Conservation (phyloP, 345 rosid species). For the Eucalyptus sp. region DNA sequence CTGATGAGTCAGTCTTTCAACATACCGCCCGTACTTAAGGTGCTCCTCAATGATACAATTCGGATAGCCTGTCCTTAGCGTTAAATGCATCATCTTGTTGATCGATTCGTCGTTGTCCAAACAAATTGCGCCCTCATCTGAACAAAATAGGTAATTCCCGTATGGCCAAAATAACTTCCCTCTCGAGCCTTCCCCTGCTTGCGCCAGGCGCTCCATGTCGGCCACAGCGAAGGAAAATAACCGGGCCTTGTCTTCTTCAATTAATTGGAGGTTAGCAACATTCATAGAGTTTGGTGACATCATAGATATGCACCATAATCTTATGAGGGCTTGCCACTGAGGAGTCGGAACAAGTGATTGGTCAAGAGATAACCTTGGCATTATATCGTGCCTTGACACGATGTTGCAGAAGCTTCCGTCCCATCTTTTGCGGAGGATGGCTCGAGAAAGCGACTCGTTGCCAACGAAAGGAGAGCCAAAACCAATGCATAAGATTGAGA, state of each 20-base stretch:
- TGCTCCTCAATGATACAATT: constrained; percentile 39
- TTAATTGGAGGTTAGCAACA: not conserved
- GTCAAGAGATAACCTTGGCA: constrained; percentile 46
- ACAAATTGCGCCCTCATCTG: constrained; percentile 62
- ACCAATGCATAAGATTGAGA: not conserved
- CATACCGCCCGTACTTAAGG: constrained; percentile 42
- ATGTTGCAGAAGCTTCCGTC: not conserved
- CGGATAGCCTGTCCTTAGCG: constrained; percentile 16
- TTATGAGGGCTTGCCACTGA: constrained; percentile 6
- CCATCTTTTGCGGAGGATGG: not conserved
- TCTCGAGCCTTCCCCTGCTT: not conserved
- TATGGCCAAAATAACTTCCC: constrained; percentile 42
- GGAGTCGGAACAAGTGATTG: constrained; percentile 4
- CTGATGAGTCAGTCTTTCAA: constrained; percentile 23
- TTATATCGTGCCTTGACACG: constrained; percentile 14
- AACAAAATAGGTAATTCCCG: constrained; percentile 64
- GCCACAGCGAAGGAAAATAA: constrained; percentile 2
- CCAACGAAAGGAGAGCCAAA: not conserved
- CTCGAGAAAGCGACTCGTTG: not conserved
- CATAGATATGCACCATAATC: constrained; percentile 16
- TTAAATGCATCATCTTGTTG: constrained; percentile 33
- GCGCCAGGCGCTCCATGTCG: not conserved
- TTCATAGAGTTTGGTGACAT: not conserved
- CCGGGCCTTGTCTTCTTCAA: not conserved
- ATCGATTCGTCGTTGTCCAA: constrained; percentile 41